Evolutionary conservation across 768 basidiomycete species (phyloP).

Genomic region (Lepiota venenata): DNA sequence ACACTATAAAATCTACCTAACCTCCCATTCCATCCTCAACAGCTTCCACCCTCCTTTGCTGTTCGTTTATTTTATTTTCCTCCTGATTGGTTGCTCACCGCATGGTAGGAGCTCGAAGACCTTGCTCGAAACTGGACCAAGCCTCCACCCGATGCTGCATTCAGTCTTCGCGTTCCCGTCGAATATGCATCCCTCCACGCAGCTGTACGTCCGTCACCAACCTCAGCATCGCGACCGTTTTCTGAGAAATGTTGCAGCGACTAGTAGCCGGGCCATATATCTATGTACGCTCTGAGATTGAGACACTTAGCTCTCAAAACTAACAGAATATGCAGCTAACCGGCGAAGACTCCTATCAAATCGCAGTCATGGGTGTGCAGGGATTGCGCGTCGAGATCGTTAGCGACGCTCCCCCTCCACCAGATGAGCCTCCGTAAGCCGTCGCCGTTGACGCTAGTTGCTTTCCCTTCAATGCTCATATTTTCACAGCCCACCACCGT

Average conservation of each 20-base stretch:
- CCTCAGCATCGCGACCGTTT: slow-evolving; percentile 11
- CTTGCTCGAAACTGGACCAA: slow-evolving; percentile 85
- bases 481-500: slow-evolving; percentile 42
- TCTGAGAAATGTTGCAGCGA: slow-evolving; percentile 44
- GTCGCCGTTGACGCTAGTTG: slow-evolving; percentile 12
- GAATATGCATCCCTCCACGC: slow-evolving; percentile 85
- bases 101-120: slow-evolving; percentile 68
- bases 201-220: slow-evolving; percentile 48
- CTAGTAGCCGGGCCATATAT: slow-evolving; percentile 81
- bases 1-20: slow-evolving; percentile 5
- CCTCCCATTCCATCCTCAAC: slow-evolving; percentile 10
- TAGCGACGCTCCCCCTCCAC: slow-evolving; percentile 80
- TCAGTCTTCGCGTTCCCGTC: slow-evolving; percentile 79
- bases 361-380: slow-evolving; percentile 80
- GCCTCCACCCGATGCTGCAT: slow-evolving; percentile 75
- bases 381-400: slow-evolving; percentile 85
- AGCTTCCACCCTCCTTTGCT: slow-evolving; percentile 68
- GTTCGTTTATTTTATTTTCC: slow-evolving; percentile 38
- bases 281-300: slow-evolving; percentile 49
- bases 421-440: slow-evolving; percentile 79
- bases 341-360: slow-evolving; percentile 85
- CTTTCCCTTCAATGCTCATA: slow-evolving; percentile 19
- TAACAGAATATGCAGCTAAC: slow-evolving; percentile 52
- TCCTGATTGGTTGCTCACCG: slow-evolving; percentile 9
- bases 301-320: slow-evolving; percentile 5